phyloP scores from a whole-genome alignment of 2,329 filamentous ascomycete species.

The Aureobasidium sp. region DNA sequence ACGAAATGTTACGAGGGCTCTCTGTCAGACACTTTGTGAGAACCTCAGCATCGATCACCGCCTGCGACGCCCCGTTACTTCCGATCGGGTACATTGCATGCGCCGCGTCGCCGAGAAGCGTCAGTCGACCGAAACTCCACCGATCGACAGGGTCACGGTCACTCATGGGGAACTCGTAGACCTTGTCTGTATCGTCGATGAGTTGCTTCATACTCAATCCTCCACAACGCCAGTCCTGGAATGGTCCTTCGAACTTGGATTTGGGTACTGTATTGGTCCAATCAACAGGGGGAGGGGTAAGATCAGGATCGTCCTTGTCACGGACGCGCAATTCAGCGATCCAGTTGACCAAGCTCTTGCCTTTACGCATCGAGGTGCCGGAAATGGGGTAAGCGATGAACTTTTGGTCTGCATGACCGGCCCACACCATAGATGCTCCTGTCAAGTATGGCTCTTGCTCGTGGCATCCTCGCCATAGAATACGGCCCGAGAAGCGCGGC shows the following conservation, averaged over 20 bases:
- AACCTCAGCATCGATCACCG: slow-evolving; percentile 40
- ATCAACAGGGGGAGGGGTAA: slow-evolving; percentile 39
- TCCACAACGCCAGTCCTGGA: slow-evolving; percentile 38
- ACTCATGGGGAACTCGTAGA: slow-evolving; percentile 44
- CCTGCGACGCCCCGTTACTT: slow-evolving; percentile 39
- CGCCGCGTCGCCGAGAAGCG: slow-evolving; percentile 38
- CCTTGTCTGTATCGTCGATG: slow-evolving; percentile 37
- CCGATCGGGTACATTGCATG: slow-evolving; percentile 41
- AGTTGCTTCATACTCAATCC: slow-evolving; percentile 38
- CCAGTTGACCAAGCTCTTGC: slow-evolving; percentile 41
- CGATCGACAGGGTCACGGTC: slow-evolving; percentile 37
- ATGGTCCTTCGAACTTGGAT: slow-evolving; percentile 34
- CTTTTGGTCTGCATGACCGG: slow-evolving; percentile 42
- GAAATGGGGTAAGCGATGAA: slow-evolving; percentile 44
- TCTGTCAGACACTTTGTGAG: slow-evolving; percentile 31
- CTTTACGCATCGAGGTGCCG: slow-evolving; percentile 30
- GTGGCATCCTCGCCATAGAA: slow-evolving; percentile 41
- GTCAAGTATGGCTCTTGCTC: slow-evolving; percentile 38
- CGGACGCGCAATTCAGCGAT: slow-evolving; percentile 41
- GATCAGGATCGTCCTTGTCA: slow-evolving; percentile 36
- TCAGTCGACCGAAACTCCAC: slow-evolving; percentile 34
- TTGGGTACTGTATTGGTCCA: slow-evolving; percentile 40
- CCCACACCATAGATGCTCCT: slow-evolving; percentile 40
- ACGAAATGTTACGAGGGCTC: slow-evolving; percentile 24
- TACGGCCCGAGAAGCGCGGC: slow-evolving; percentile 40